Base-by-base conservation (phyloP, 441 rosid species). In the Brassica hybrid region DNA sequence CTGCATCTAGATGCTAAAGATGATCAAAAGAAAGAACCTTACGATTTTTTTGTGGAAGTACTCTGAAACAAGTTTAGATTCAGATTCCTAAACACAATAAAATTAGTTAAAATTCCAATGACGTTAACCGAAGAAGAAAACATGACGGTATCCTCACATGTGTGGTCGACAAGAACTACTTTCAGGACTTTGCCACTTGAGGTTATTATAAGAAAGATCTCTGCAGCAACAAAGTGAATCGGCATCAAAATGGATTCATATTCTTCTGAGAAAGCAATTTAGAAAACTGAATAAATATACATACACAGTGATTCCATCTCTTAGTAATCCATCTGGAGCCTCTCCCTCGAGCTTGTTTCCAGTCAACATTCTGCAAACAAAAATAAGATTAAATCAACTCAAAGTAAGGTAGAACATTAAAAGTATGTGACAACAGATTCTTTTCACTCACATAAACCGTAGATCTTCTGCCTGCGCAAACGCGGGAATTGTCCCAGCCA, bases 141-240 rank as follows among this genome's bases (percentile, higher is more conserved):
- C 12, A 73, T 54, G 69, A 25, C 41, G 71, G 50, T 76, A 32
- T 72, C 69, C 90, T 84, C 69, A 93, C 97, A 81, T 27, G 86
- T 88, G 84, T 71, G 84, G 85, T 76, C 8, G 82, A 86, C 99
- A 95, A 81, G 87, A 83, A 69, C 82, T 81, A 62, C 83, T 82
- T 11, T 82, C 89, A 56, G 91, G 87, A 78, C 83, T 86, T 82
- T 84, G 95, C 84, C 84, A 85, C 25, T 83, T 73, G 65, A 95
- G 92, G 87, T 90, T 83, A 75, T 95, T 95, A 84, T 90, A 95
- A 2, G 99, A 91, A 73, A 95, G 88, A 83, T 95, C 99, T 56
- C 99, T 93, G 93, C 81, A 82, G 50, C 41, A 72, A 76, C 36
- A 80, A 54, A 72, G 64, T 4, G 17, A 38, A 45, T 57, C 19